Percentiles rank a stretch among this genome's conserved stretches.
Conservation (phyloP, 73 alveolate genomes). For the Paramecium tetraurelia region DNA sequence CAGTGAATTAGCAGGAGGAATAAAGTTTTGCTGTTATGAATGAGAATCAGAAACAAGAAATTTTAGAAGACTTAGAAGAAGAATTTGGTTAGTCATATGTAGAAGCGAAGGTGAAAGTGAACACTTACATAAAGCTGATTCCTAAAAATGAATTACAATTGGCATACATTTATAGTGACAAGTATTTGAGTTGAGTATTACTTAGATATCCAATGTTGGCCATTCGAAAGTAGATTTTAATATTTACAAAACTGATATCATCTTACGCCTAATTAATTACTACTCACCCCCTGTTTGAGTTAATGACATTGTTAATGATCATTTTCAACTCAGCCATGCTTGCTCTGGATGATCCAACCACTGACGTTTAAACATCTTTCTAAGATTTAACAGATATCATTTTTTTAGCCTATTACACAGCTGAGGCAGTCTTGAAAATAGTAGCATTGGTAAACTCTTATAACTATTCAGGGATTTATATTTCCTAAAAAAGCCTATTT, state of each 20-base stretch:
- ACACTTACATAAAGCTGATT: background rate
- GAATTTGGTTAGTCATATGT: background rate
- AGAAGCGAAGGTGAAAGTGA: background rate
- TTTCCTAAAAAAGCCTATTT: constrained; percentile 74
- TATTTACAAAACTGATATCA: background rate
- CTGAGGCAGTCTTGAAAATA: constrained; percentile 65
- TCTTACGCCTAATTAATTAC: background rate
- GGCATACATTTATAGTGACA: background rate
- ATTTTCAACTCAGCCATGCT: constrained; percentile 65
- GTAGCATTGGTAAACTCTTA: constrained; percentile 26
- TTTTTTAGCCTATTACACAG: constrained; percentile 57
- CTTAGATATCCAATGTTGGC: background rate
- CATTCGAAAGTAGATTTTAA: background rate
- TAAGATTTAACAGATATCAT: constrained; percentile 55
- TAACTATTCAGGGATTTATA: constrained; percentile 63
- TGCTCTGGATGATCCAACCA: constrained; percentile 71
- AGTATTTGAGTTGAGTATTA: background rate
- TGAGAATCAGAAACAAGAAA: background rate
- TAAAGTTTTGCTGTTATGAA: background rate
- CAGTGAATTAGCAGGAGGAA: background rate
- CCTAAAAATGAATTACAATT: constrained; percentile 29
- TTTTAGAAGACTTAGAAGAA: constrained; percentile 20
- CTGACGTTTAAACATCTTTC: background rate
- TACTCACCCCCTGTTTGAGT: constrained; percentile 50
- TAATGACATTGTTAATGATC: constrained; percentile 58